Base-by-base conservation (phyloP, 768 basidiomycete species). In the Astraeus odoratus region DNA sequence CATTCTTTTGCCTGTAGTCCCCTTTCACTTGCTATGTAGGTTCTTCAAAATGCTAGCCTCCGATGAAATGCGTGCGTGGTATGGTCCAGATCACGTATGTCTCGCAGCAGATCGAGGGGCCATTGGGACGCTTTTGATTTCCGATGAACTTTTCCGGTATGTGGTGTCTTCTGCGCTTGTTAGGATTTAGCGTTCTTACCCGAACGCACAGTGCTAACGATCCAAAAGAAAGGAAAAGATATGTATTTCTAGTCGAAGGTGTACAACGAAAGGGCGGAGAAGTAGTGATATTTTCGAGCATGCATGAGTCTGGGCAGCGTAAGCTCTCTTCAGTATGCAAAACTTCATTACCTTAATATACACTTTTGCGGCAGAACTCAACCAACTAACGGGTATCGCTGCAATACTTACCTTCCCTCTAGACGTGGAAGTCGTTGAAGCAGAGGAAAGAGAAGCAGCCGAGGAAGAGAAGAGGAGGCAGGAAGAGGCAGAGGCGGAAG, bases 231-330 rank as follows among this genome's bases (percentile, higher is more conserved):
- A 73, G 96, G 39, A 95, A 85, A 60, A 80, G 76, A 59, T 98
- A 88, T 55, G 94, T 99, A 25, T 70, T 67, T 37, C 72, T 98
- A 27, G 92, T 95, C 1, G 95, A 99, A 64, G 80, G 78, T 27
- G 92, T 97, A 13, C 81, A 85, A 54, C 75, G 80, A 37, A 89
- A 86, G 52, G 91, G 93, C 20, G 95, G 83, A 20, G 94, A 98
- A 59, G 93, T 93, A 5, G 73, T 97, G 16, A 93, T 97, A 52
- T 99, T 98, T 65, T 98, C 95, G 4, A 97, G 93, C 57, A 98
- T 99, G 96, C 96, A 99, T 60, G 96, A 99, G 67, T 91, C 89
- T 18, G 96, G 96, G 12, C 93, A 97, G 74, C 94, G 93, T 95
- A 58, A 57, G 88, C 70, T 30, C 34, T 22, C 33, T 45, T 20